A percentile compares a stretch with the other conserved stretches of the same genome.
Conservation (phyloP, 371 early-diverging fungal genomes). For the Haplosporangium sp. region DNA sequence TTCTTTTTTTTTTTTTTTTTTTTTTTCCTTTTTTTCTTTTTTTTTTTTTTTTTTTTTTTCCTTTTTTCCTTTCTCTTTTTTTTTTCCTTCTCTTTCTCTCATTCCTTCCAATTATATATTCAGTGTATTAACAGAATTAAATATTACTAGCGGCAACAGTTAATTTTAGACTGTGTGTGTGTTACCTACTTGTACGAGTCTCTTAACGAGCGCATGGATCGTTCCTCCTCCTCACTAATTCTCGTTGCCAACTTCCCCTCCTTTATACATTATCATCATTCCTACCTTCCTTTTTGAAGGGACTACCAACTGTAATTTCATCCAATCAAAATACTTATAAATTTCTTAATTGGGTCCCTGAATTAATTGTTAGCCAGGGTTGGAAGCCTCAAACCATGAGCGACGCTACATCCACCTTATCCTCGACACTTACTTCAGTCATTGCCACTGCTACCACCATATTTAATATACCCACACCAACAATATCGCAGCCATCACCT, state of each 20-base stretch:
- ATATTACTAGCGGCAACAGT: not conserved
- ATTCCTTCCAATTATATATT: not conserved
- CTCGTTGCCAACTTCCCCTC: not conserved
- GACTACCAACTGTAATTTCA: no score
- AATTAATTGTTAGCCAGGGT: not conserved
- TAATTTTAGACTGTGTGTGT: not conserved
- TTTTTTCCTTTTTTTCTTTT: not conserved
- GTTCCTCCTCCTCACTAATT: not conserved
- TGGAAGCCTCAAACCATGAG: not conserved
- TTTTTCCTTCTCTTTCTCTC: not conserved
- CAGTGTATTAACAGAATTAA: not conserved
- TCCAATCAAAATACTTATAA: not conserved
- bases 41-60: not conserved
- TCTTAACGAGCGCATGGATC: not conserved
- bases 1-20: not conserved
- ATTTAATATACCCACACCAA: not conserved
- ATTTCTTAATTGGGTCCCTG: not conserved
- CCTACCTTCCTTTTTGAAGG: not conserved
- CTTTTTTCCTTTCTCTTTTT: not conserved
- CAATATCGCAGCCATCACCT: slow-evolving; percentile 7
- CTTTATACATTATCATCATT: not conserved
- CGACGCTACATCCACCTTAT: not conserved
- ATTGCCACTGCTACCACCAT: not conserved
- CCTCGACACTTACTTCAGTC: not conserved
- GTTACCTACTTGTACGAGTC: not conserved